Evolutionary conservation across 345 rosid species (phyloP), one percentile per base, ranked within the genome.

Genomic region (Microthlaspi erraticum): DNA sequence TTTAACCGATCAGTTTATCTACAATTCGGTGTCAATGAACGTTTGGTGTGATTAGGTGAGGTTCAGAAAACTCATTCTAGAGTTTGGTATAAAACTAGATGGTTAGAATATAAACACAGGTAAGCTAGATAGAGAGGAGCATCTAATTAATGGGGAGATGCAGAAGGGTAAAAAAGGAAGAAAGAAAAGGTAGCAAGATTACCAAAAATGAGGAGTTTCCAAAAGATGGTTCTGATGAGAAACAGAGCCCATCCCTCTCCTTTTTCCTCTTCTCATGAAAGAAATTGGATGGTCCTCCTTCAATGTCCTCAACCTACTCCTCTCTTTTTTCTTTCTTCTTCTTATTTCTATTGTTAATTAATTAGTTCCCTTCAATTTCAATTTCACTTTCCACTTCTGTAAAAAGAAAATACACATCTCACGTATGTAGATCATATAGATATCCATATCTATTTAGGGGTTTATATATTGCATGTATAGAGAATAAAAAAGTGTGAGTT

Each of bases 241-340:
- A 76, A 69, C 75, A 76, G 70, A 62, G 60, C 71, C 79, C 79
- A 76, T 68, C 71, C 71, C 78, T 75, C 70, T 48, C 42, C 49
- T 61, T 80, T 84, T 69, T 48, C 63, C 72, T 37, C 48, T 79
- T 73, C 65, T 26, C 71, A 55, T 76, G 79, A 69, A 79, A 68
- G 57, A 66, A 73, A 77, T 74, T 75, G 78, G 74, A 76, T 45
- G 72, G 79, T 62, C 74, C 75, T 76, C 71, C 75, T 76, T 76
- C 75, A 69, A 55, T 76, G 60, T 69, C 75, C 60, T 55, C 64
- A 70, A 69, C 55, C 79, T 62, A 75, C 60, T 64, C 8, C 51
- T 17, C 59, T 46, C n/a, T 57, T 9, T 57, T 48, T 8, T 19
- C 7, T 37, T 12, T 49, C 45, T 32, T 7, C 34, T 31, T 43